Evolutionary conservation across 2,329 filamentous ascomycete species (phyloP), one percentile per base, ranked within the genome.

Genomic region (Scedosporium apiospermum): DNA sequence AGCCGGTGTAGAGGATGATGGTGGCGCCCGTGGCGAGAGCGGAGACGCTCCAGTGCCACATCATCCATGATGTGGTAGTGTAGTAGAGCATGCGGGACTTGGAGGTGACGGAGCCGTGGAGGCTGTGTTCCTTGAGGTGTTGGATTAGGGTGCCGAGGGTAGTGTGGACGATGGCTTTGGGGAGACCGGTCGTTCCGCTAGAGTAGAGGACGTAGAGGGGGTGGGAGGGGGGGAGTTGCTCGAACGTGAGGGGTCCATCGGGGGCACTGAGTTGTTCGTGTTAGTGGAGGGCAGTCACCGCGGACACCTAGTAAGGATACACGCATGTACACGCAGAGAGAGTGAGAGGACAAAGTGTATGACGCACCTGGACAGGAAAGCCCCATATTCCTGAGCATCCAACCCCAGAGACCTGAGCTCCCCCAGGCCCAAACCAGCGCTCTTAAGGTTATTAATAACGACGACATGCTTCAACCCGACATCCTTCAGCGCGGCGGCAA

Each of bases 11-110:
- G 3, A 98, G 81, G 21, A 98, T 82, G 12, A 98, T 79, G 0
- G 91, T 93, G 10, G 90, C 84, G 61, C 93, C 93, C 34, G 86
- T 87, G 9, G 93, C 90, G 3, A 98, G 85, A 5, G 88, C 91
- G 1, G 91, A 93, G 21, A 97, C 84, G 49, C 93, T 87, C 93
- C 93, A 98, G 73, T 98, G 93, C 92, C 93, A 97, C 93, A 98
- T 98, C 93, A 99, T 98, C 95, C 93, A 97, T 0, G 91, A 96
- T 10, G 89, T 92, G 3, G 93, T 97, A 1, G 92, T 96, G 77
- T 93, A 97, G 77, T 97, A 97, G 74, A 97, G 90, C 70, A 97
- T 81, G 21, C 88, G 83, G 51, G 92, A 90, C 2, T 80, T 78
- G 0, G 88, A 82, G 7, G 82, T 80, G 66, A 99, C 86, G 23